Conservation (phyloP, 2,329 filamentous ascomycete genomes). For the Penicillium sp. region DNA sequence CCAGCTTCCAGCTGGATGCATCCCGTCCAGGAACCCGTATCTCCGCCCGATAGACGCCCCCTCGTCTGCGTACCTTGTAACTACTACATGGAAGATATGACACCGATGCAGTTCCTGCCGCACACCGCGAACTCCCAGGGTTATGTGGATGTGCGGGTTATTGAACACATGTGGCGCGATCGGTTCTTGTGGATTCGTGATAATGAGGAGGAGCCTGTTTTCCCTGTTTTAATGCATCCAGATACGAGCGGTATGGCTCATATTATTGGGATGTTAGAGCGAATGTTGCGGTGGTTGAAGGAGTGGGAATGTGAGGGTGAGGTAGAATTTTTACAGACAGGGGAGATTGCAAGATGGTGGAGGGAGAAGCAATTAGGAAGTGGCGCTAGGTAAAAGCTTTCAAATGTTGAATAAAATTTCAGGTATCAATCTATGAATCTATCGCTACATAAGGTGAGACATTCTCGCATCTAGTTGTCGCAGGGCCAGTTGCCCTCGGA, state of each 20-base stretch:
- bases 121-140: constrained; percentile 55
- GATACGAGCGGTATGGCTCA: constrained; percentile 63
- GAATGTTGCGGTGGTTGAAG: constrained; percentile 54
- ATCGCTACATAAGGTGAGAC: too few relatives aligned
- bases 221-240: constrained; percentile 57
- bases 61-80: constrained; percentile 48
- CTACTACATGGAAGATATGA: constrained; percentile 51
- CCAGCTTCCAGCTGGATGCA: constrained; percentile 48
- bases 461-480: too few relatives aligned
- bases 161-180: constrained; percentile 64
- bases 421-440: too few relatives aligned
- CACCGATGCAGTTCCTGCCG: constrained; percentile 48
- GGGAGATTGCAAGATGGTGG: constrained; percentile 33
- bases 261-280: constrained; percentile 59
- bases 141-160: constrained; percentile 57
- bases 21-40: constrained; percentile 30
- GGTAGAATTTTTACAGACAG: constrained; percentile 34
- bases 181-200: constrained; percentile 59
- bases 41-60: constrained; percentile 23
- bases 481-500: too few relatives aligned
- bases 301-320: constrained; percentile 30
- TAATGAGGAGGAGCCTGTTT: constrained; percentile 45
- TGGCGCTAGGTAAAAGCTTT: background rate
- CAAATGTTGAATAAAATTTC: background rate
- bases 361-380: constrained; percentile 27